These are phyloP conservation scores for Saccharomyces hybrid DNA, from an alignment of 1,139 yeast species.

Conservation along the genomic window DNA sequence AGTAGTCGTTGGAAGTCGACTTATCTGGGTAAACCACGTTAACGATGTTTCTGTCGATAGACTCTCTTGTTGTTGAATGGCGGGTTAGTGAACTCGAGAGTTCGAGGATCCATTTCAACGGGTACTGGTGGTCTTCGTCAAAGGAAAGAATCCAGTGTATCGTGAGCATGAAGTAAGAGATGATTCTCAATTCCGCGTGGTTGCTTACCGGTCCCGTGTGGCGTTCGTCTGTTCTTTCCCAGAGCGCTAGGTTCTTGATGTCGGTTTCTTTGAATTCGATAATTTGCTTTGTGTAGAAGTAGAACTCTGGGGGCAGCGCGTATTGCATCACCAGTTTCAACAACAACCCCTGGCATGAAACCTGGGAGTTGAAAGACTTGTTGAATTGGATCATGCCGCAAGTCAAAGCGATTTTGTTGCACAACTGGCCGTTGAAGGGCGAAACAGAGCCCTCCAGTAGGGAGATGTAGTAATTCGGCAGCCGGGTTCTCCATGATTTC, in stretches of 20 bases:
- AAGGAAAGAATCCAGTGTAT: constrained; percentile 17
- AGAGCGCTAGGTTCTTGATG: not conserved
- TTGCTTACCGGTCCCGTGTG: not conserved
- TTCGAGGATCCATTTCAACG: constrained; percentile 13
- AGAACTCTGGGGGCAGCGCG: constrained; percentile 26
- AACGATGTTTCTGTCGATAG: constrained; percentile 8
- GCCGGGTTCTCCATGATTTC: constrained; percentile 19
- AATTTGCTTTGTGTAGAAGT: constrained; percentile 13
- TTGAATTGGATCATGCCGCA: constrained; percentile 13
- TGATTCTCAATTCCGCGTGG: constrained; percentile 18
- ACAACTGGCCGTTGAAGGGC: constrained; percentile 21
- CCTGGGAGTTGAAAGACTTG: constrained; percentile 8
- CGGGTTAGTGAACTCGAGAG: not conserved
- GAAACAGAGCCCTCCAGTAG: constrained; percentile 25
- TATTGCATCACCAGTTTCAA: constrained; percentile 17
- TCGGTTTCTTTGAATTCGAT: constrained; percentile 5
- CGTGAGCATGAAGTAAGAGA: constrained; percentile 20
- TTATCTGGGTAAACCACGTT: not conserved
- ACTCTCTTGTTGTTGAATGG: constrained; percentile 4
- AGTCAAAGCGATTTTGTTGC: constrained; percentile 15
- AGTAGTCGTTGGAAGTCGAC: not conserved
- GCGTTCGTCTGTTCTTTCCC: not conserved
- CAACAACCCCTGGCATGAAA: constrained; percentile 16
- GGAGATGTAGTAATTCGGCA: constrained; percentile 29
- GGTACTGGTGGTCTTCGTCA: constrained; percentile 11